phyloP scores from a whole-genome alignment of 2,329 filamentous ascomycete genomes.

The Exophiala oligosperma region DNA sequence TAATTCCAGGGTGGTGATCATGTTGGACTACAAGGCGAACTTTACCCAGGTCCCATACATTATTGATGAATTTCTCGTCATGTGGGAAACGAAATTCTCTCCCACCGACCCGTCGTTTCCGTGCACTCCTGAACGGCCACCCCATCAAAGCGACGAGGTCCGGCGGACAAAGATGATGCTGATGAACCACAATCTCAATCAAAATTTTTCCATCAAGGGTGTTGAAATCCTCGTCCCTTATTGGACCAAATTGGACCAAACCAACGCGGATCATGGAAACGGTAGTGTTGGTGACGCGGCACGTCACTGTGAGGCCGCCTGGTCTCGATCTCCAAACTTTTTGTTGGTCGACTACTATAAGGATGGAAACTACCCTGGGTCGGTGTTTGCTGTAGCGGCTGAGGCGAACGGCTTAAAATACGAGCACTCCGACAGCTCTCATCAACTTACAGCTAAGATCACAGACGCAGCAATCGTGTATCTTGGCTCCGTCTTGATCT shows the following conservation, averaged over 20 bases:
- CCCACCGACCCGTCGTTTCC: constrained; percentile 68
- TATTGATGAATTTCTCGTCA: constrained; percentile 78
- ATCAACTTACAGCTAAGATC: too few relatives aligned
- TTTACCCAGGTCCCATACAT: constrained; percentile 79
- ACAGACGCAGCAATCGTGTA: too few relatives aligned
- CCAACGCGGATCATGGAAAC: constrained; percentile 59
- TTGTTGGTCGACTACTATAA: constrained; percentile 86
- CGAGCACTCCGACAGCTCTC: too few relatives aligned
- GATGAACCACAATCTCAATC: constrained; percentile 87
- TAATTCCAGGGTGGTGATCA: constrained; percentile 71
- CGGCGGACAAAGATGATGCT: constrained; percentile 67
- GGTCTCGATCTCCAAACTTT: constrained; percentile 72
- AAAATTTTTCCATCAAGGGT: constrained; percentile 62
- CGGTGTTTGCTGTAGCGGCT: constrained; percentile 73
- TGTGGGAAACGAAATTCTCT: constrained; percentile 89
- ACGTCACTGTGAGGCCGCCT: constrained; percentile 61
- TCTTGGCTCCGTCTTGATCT: too few relatives aligned
- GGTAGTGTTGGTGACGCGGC: constrained; percentile 65
- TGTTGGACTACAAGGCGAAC: constrained; percentile 81
- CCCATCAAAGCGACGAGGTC: constrained; percentile 41
- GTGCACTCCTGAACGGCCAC: constrained; percentile 74
- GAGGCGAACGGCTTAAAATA: constrained; percentile 54
- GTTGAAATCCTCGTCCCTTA: constrained; percentile 68
- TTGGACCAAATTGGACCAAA: constrained; percentile 65
- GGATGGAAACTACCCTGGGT: constrained; percentile 63